Conservation (phyloP, 768 basidiomycete genomes). For the Cystofilobasidium macerans region DNA sequence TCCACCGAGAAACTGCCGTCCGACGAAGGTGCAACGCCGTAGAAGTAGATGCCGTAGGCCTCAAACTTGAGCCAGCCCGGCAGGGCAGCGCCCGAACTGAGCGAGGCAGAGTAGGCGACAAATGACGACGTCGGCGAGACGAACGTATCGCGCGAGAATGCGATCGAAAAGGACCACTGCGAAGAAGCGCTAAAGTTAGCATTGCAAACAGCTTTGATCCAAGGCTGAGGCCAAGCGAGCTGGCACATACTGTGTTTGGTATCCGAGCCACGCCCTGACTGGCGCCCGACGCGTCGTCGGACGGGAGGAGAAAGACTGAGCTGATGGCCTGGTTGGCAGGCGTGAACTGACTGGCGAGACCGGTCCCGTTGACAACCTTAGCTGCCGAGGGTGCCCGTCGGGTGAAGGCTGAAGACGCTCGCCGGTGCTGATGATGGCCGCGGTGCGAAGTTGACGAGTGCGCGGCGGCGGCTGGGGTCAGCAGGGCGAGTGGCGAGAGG, state of each 20-base stretch:
- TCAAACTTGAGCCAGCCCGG: constrained; percentile 70
- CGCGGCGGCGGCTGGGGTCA: neutral
- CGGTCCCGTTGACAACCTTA: constrained; percentile 9
- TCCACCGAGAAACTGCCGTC: neutral
- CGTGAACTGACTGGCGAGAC: constrained; percentile 3
- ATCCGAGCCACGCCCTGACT: neutral
- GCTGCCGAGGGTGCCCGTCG: neutral
- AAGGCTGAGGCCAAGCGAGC: neutral
- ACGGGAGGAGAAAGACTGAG: constrained; percentile 13
- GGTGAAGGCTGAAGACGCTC: neutral
- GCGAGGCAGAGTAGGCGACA: constrained; percentile 55
- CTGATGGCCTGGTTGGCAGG: constrained; percentile 12
- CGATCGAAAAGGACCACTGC: constrained; percentile 41
- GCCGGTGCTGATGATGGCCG: neutral
- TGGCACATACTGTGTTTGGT: constrained; percentile 5
- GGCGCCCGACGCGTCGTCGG: neutral
- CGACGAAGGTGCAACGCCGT: constrained; percentile 58
- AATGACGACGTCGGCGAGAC: constrained; percentile 35
- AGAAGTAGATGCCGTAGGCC: constrained; percentile 56
- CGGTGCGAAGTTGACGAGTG: neutral
- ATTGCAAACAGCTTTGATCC: too few relatives aligned
- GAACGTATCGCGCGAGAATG: constrained; percentile 60
- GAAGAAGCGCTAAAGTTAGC: too few relatives aligned
- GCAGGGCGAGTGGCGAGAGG: neutral
- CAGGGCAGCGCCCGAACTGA: constrained; percentile 54